phyloP scores from a whole-genome alignment of 2,329 filamentous ascomycete species.

The Arthrobotrys conoides region DNA sequence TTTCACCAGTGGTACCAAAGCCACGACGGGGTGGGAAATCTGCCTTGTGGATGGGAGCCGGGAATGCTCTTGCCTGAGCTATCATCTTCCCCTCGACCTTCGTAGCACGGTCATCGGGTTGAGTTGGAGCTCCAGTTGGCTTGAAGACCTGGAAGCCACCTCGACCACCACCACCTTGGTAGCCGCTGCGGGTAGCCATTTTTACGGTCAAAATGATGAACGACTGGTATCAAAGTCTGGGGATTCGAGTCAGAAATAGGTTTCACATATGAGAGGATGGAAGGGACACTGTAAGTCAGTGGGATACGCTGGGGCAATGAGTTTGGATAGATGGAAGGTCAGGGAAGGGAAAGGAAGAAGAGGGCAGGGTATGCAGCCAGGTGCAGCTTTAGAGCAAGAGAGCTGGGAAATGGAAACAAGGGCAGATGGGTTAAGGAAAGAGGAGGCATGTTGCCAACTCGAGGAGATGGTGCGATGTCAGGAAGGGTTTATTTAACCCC shows the following conservation, averaged over 20 bases:
- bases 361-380: too few relatives aligned
- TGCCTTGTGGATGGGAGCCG: neutral
- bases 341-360: too few relatives aligned
- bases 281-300: neutral
- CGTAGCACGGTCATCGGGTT: constrained; percentile 14
- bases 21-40: constrained; percentile 44
- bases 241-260: neutral
- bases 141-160: constrained; percentile 23
- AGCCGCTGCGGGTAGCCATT: constrained; percentile 5
- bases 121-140: constrained; percentile 1
- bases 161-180: too few relatives aligned
- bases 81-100: constrained; percentile 30
- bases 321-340: too few relatives aligned
- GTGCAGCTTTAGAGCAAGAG: too few relatives aligned
- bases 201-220: neutral
- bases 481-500: too few relatives aligned
- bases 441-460: neutral
- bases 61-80: neutral
- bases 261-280: neutral
- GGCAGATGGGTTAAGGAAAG: too few relatives aligned
- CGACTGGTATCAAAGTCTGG: neutral
- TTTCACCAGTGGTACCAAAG: constrained; percentile 36
- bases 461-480: too few relatives aligned
- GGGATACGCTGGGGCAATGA: neutral
- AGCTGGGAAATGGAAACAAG: too few relatives aligned